Evolutionary conservation across 805 yeast species (phyloP).

Genomic region (Scheffersomyces coipomensis): DNA sequence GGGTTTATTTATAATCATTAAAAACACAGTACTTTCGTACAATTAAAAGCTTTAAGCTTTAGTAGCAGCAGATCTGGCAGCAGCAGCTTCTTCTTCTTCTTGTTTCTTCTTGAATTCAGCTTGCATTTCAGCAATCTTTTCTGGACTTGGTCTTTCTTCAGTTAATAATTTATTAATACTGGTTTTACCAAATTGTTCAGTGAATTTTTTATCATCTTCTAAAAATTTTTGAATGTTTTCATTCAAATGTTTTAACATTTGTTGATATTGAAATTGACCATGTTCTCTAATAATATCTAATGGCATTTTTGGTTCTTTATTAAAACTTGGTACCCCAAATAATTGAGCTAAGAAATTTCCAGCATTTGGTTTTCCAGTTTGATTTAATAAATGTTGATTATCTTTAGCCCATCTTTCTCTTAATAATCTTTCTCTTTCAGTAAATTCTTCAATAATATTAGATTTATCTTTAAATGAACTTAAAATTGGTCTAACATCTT

Average conservation of each 20-base stretch:
- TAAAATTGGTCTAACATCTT: slow-evolving; percentile 88
- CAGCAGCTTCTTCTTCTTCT: neutral
- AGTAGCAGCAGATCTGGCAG: neutral
- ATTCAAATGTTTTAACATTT: slow-evolving; percentile 62
- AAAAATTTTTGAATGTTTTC: slow-evolving; percentile 65
- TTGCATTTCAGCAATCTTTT: slow-evolving; percentile 50
- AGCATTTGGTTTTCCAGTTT: slow-evolving; percentile 36
- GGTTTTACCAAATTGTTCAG: slow-evolving; percentile 77
- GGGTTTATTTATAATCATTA: no score
- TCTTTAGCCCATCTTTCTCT: slow-evolving; percentile 70
- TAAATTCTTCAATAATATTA: slow-evolving; percentile 75
- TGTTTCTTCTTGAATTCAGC: slow-evolving; percentile 24
- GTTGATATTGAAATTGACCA: slow-evolving; percentile 85
- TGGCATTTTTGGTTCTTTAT: slow-evolving; percentile 67
- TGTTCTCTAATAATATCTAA: slow-evolving; percentile 87
- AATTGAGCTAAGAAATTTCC: slow-evolving; percentile 56
- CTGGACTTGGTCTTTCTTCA: slow-evolving; percentile 79
- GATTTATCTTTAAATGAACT: slow-evolving; percentile 66
- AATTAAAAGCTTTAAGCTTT: neutral
- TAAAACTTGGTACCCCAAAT: slow-evolving; percentile 61
- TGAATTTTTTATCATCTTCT: slow-evolving; percentile 83
- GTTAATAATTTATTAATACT: slow-evolving; percentile 83
- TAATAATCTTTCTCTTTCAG: slow-evolving; percentile 70
- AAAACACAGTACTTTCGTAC: no score
- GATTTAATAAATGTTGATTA: slow-evolving; percentile 33